Base-by-base conservation (phyloP, 371 early-diverging fungal species). In the Nematocida sp. region DNA sequence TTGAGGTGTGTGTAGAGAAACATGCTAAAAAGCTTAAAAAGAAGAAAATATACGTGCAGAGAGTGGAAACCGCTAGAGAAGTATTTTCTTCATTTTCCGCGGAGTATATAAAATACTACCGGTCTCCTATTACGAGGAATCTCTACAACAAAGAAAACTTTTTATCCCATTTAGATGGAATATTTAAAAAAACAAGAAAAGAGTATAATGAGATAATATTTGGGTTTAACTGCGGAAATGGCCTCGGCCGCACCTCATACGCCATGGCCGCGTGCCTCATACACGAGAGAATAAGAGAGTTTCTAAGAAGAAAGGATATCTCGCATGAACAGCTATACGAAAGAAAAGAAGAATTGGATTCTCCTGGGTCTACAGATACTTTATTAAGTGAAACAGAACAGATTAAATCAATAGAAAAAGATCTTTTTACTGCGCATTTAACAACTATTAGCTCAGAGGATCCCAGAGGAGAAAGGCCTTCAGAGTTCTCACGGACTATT, bases 141-240 rank as follows among this genome's bases (percentile, higher is more conserved):
- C 63, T 71, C 9, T 59, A 63, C 42, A 63, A 42, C 63, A 45
- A 38, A 45, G 75, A 71, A 39, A 68, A 49, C 33, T 71, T 71
- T 32, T 20, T 71, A 25, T 71, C 75, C 7, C 49, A 32, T 11
- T 49, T 71, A 20, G 75, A 71, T 32, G 33, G 5, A 18, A 33
- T 71, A 25, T 54, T 71, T 30, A 38, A 16, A 16, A 68, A 35
- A 32, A 49, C 26, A 25, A 3, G 30, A 18, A 49, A 42, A 4
- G 23, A 47, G 11, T 13, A 45, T 45, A 13, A 7, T 25, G 59
- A 68, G 9, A 39, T 26, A 23, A 2, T 35, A 9, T 59, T 71
- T 38, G 75, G 75, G 25, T 71, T 71, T 50, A 63, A 63, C 55
- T 71, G 69, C 11, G 51, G 75, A 9, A 40, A 33, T 25, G 60